Evolutionary conservation across 345 rosid species (phyloP).

Genomic region (Cochlearia excelsa): DNA sequence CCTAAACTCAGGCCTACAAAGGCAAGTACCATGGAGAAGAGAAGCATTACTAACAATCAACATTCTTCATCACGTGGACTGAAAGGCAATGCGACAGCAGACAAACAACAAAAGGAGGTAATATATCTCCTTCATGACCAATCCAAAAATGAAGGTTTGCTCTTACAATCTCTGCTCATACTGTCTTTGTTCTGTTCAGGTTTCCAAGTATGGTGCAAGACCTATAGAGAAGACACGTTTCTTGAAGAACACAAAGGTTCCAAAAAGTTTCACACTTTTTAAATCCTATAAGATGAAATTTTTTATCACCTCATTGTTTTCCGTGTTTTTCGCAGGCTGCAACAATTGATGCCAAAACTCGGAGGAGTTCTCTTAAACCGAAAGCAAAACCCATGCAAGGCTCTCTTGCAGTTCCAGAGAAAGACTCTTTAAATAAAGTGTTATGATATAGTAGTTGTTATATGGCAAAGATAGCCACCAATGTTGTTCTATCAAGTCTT

Average conservation of each 20-base stretch:
- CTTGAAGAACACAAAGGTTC: conserved; percentile 31
- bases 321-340: conserved; percentile 21
- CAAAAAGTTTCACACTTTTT: background rate
- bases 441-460: too few relatives aligned
- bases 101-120: conserved; percentile 32
- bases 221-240: conserved; percentile 30
- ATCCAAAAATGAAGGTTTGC: conserved; percentile 1
- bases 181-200: conserved; percentile 11
- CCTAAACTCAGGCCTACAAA: conserved; percentile 24
- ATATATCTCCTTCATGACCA: conserved; percentile 7
- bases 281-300: background rate
- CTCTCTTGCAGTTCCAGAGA: conserved; percentile 16
- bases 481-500: conserved; percentile 21
- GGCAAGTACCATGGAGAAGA: conserved; percentile 28
- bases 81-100: conserved; percentile 17
- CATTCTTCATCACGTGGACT: conserved; percentile 20
- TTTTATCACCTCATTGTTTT: conserved; percentile 17
- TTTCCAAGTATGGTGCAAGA: conserved; percentile 24
- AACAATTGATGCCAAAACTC: conserved; percentile 23
- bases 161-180: background rate
- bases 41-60: conserved; percentile 3
- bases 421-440: too few relatives aligned
- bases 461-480: conserved; percentile 10
- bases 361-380: conserved; percentile 13
- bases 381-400: conserved; percentile 29